Evolutionary conservation across 805 yeast species (phyloP), one percentile per base, ranked within the genome.

Genomic region (Candida michaelii): DNA sequence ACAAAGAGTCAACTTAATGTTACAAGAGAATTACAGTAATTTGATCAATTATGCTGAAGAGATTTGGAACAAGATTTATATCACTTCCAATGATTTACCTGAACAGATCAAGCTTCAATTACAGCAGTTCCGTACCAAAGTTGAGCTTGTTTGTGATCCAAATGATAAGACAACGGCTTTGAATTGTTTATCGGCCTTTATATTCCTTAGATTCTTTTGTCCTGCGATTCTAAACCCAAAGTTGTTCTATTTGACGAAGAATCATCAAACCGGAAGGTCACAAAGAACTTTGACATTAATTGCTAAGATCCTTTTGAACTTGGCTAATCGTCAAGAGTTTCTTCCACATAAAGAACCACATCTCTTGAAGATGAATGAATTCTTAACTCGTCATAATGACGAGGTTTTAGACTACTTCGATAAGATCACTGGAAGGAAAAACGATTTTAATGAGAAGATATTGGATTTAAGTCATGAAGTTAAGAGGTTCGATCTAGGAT

Each of bases 211-310:
- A 44, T 70, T 70, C 44, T 61, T 61, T 42, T 61, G 97, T 54
- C 98, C 99, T 0, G 96, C 96, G 0, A 77, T 91, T 21, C 65
- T 93, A 56, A 90, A 89, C 54, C 99, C 99, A 0, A 89, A 88
- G 54, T 62, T 90, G 37, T 89, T 89, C 59, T 81, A 82, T 46
- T 67, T 93, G 38, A 78, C 88, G 0, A 74, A 77, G 39, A 71
- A 77, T 27, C 91, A 86, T 51, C 88, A 89, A 45, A 73, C 81
- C 7, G 88, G 89, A 1, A 71, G 72, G 9, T 72, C 82, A 1
- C 90, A 89, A 49, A 72, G 96, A 45, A 85, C 96, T 0, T 63
- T 91, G 35, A 89, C 96, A 0, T 63, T 90, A 16, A 70, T 90
- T 4, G 89, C 97, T 8, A 91, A 91, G 57, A 73, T 83, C 5